These are phyloP conservation scores for Cyclotella baltica DNA, from an alignment of 108 stramenopile species.

Conservation along the genomic window DNA sequence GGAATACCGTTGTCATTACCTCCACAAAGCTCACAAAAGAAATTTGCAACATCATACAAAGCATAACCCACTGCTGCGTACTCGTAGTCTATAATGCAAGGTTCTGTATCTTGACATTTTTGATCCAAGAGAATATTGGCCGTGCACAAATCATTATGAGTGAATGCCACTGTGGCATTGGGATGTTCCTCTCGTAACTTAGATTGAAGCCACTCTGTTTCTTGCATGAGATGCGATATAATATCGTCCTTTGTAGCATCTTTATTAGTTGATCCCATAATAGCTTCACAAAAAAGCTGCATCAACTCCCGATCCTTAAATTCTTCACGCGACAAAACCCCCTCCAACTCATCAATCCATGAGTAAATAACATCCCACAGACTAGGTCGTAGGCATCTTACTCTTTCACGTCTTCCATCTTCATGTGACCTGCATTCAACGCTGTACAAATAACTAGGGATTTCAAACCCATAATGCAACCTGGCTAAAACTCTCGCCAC, in stretches of 20 bases:
- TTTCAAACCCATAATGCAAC: constrained; percentile 69
- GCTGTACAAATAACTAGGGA: constrained; percentile 32
- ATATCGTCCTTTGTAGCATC: constrained; percentile 13
- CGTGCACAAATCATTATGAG: constrained; percentile 90
- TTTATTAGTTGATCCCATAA: background rate
- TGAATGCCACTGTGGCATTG: constrained; percentile 66
- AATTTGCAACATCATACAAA: constrained; percentile 90
- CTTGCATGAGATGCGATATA: constrained; percentile 35
- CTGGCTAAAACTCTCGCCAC: constrained; percentile 69
- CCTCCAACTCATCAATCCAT: constrained; percentile 61
- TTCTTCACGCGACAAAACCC: background rate
- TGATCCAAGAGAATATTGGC: constrained; percentile 71
- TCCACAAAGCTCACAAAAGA: constrained; percentile 88
- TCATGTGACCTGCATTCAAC: background rate
- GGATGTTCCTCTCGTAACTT: constrained; percentile 23
- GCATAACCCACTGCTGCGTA: constrained; percentile 83
- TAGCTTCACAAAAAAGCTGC: constrained; percentile 16
- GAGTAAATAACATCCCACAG: constrained; percentile 57
- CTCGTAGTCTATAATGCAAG: constrained; percentile 87
- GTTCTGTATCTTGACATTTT: constrained; percentile 35
- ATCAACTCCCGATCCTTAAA: constrained; percentile 17
- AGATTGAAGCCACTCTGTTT: constrained; percentile 63
- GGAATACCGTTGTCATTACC: constrained; percentile 72
- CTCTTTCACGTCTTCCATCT: background rate
- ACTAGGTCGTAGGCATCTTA: constrained; percentile 24